Evolutionary conservation across 2,329 filamentous ascomycete genomes (phyloP), one percentile per base, ranked within the genome.

Genomic region (Colletotrichum truncatum): DNA sequence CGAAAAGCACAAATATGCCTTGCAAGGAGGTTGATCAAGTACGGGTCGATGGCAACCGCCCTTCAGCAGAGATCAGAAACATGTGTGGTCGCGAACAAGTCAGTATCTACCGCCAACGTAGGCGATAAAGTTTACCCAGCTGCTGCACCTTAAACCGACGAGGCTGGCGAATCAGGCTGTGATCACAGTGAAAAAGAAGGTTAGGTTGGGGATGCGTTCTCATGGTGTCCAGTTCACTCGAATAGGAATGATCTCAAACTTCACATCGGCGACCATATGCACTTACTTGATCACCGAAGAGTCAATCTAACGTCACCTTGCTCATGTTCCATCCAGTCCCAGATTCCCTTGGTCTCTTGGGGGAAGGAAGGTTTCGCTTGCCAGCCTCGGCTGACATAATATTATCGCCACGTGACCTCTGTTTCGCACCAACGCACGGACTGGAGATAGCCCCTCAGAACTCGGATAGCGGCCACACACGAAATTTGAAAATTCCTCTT

Each of bases 401-500:
- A 48, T 11, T 16, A 0, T n/a, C 9, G 9, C 28, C 77, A 79
- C 77, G 77, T 80, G 77, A 79, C 67, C 25, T 58, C 12, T 34
- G 38, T 41, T 32, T 34, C 51, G 39, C 14, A 34, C 39, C 25
- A n/a, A 54, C 64, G 53, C 69, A 68, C 68, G 55, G 52, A 53
- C 66, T 23, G 34, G 64, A 62, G 64, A 63, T 70, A 80, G 76
- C 78, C 78, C 78, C 78, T 80, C 78, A 74, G 71, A 70, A 73
- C 74, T 78, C 77, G 76, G 72, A 77, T 78, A 78, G 76, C 75
- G 78, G 75, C 77, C 79, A 80, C 79, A 81, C 79, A 81, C 75
- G 76, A 80, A 81, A 78, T 78, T 78, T 74, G 77, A 81, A 81
- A 80, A 80, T 78, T 80, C 76, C 71, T 73, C 73, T 69, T 62